Percentiles rank a stretch among this genome's conserved stretches.
Conservation (phyloP, 306 rosid genomes). For the Prunus fruticosa region DNA sequence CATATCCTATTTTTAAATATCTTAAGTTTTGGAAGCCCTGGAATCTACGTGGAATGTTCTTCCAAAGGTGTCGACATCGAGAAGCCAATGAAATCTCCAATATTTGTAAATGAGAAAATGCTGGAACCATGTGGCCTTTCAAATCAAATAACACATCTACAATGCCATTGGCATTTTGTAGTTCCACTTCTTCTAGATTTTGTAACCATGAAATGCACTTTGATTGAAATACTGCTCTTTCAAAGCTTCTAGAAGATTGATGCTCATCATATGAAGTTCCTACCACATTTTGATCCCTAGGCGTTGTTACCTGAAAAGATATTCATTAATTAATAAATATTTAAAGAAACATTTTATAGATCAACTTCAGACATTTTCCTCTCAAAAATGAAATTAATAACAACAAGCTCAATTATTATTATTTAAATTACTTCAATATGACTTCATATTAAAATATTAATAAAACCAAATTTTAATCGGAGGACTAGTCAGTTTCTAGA, state of each 20-base stretch:
- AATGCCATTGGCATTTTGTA: accelerated
- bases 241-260: background rate
- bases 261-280: background rate
- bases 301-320: background rate
- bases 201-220: background rate
- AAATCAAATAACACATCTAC: background rate
- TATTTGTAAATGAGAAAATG: background rate
- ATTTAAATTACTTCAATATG: too few relatives aligned
- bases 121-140: background rate
- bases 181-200: background rate
- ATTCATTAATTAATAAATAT: too few relatives aligned
- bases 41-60: background rate
- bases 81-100: accelerated
- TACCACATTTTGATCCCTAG: too few relatives aligned
- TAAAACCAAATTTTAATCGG: too few relatives aligned
- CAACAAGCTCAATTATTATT: background rate
- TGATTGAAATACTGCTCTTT: background rate
- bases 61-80: background rate
- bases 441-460: too few relatives aligned
- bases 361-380: too few relatives aligned
- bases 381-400: too few relatives aligned
- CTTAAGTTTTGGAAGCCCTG: background rate
- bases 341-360: too few relatives aligned
- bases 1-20: accelerated
- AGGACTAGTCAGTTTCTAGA: too few relatives aligned